phyloP scores from a whole-genome alignment of 1,284 basidiomycete genomes.

The Afroboletus lepidellus region DNA sequence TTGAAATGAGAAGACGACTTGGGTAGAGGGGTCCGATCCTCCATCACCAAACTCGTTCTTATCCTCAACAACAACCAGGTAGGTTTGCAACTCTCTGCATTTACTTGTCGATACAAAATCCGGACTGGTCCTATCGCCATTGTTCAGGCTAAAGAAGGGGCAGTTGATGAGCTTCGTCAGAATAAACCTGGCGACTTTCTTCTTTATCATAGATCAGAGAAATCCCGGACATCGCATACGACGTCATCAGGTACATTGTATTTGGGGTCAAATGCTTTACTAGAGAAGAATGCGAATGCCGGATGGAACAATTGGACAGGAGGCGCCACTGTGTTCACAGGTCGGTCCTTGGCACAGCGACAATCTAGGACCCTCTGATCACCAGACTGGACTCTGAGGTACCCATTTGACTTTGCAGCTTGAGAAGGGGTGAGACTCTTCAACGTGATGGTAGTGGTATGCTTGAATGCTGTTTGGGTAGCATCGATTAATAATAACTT shows the following conservation, averaged over 20 bases:
- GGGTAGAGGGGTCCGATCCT: constrained; percentile 15
- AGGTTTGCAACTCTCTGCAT: not conserved
- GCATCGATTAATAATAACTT: no score
- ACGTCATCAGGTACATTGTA: constrained; percentile 5
- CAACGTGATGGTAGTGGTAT: not conserved
- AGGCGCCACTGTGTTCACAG: constrained; percentile 1
- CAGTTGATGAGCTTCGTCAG: no score
- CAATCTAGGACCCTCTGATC: constrained; percentile 1
- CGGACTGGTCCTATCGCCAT: not conserved
- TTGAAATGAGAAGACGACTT: constrained; percentile 12
- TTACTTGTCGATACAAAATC: not conserved
- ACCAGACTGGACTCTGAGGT: not conserved
- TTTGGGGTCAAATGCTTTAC: constrained; percentile 11
- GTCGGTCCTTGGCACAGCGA: not conserved
- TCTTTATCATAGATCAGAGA: constrained; percentile 5
- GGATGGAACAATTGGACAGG: constrained; percentile 17
- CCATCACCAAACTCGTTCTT: constrained; percentile 8
- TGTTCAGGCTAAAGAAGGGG: no score
- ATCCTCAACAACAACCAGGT: constrained; percentile 8
- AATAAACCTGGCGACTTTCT: not conserved
- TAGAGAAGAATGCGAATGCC: constrained; percentile 17
- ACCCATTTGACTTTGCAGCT: constrained; percentile 5
- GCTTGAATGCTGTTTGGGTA: not conserved
- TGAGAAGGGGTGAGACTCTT: not conserved
- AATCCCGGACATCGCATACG: not conserved